Evolutionary conservation across 1,139 yeast genomes (phyloP).

Genomic region (Kurtzmaniella quercitrusa): DNA sequence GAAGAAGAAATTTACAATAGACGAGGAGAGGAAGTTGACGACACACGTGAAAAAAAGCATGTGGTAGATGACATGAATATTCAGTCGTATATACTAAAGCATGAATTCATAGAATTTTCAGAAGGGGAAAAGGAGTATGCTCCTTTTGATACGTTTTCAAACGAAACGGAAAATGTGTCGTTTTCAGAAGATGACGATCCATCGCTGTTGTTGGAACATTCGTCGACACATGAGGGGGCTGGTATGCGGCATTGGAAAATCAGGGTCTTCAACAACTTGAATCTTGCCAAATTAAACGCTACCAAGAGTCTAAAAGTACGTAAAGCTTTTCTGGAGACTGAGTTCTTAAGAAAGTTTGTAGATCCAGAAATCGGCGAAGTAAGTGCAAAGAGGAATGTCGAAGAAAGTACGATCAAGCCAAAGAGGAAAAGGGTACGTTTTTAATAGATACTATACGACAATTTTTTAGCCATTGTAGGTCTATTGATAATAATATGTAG

Average conservation of each 20-base stretch:
- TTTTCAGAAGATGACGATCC: constrained; percentile 9
- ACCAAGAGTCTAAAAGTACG: constrained; percentile 20
- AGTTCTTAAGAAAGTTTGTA: constrained; percentile 18
- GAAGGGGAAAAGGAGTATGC: constrained; percentile 24
- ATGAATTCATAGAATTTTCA: constrained; percentile 36
- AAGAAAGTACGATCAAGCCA: constrained; percentile 5
- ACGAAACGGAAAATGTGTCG: constrained; percentile 3
- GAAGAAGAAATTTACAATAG: constrained; percentile 62
- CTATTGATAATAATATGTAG: no score
- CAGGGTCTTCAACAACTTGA: constrained; percentile 42
- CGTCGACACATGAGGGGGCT: constrained; percentile 9
- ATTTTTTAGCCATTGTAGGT: background rate
- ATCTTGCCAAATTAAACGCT: constrained; percentile 30
- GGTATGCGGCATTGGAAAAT: constrained; percentile 33
- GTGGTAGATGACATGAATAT: constrained; percentile 56
- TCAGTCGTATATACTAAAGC: constrained; percentile 50
- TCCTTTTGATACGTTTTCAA: constrained; percentile 22
- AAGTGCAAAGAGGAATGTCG: constrained; percentile 12
- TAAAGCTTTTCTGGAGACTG: constrained; percentile 18
- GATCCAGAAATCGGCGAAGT: constrained; percentile 12
- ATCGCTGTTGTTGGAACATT: constrained; percentile 20
- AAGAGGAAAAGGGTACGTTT: constrained; percentile 10
- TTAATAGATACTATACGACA: constrained; percentile 1
- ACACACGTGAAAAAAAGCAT: constrained; percentile 17
- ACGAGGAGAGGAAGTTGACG: constrained; percentile 16